Conservation (phyloP, 192 early-diverging fungal genomes). For the Phlyctochytrium planicorne region DNA sequence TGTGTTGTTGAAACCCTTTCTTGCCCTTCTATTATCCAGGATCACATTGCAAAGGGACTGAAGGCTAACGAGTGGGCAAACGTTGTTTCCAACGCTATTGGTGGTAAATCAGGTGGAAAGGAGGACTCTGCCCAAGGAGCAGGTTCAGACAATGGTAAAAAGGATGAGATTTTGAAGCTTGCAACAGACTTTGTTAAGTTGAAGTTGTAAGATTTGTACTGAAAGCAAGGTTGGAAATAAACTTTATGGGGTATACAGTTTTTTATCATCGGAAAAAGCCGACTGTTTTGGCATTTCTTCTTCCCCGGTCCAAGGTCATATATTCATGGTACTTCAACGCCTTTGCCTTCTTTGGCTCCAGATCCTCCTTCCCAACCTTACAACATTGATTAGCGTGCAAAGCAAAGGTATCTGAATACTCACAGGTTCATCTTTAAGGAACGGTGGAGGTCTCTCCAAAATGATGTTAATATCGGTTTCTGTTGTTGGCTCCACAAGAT, state of each 20-base stretch:
- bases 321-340: constrained; percentile 25
- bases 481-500: constrained; percentile 21
- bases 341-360: constrained; percentile 10
- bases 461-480: constrained; percentile 35
- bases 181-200: neutral
- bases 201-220: no score
- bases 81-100: constrained; percentile 76
- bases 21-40: constrained; percentile 17
- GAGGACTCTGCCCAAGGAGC: constrained; percentile 91
- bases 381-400: no score
- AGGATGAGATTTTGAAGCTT: neutral
- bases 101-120: constrained; percentile 94
- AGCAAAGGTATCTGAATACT: neutral
- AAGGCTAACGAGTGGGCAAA: constrained; percentile 91
- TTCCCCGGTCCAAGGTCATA: constrained; percentile 22
- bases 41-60: constrained; percentile 68
- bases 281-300: constrained; percentile 44
- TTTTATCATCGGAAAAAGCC: constrained; percentile 22
- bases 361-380: neutral
- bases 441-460: constrained; percentile 38
- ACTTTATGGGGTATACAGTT: no score
- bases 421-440: constrained; percentile 26
- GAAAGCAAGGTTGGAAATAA: no score
- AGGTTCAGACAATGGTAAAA: constrained; percentile 53
- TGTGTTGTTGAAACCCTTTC: constrained; percentile 1